Conservation (phyloP, 352 stramenopile species). For the Hyaloperonospora arabidopsidis region DNA sequence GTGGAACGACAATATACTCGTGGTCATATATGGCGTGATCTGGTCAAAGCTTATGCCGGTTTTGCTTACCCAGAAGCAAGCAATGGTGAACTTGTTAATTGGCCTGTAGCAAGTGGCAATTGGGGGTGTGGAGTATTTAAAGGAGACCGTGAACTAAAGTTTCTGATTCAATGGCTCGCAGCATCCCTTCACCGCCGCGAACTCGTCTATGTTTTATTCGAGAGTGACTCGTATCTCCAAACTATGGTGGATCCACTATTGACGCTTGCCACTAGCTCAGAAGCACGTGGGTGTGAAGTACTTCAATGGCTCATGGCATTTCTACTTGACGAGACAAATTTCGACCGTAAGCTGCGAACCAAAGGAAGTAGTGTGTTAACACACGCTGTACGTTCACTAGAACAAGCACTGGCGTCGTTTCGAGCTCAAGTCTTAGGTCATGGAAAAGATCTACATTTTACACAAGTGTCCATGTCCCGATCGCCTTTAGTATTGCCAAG, state of each 20-base stretch:
- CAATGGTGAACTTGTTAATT: constrained; percentile 12
- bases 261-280: constrained; percentile 10
- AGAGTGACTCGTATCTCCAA: constrained; percentile 35
- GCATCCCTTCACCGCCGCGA: constrained; percentile 42
- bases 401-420: constrained; percentile 10
- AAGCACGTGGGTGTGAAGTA: constrained; percentile 22
- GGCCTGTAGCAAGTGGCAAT: constrained; percentile 66
- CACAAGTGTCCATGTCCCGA: too few species aligned
- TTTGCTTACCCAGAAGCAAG: constrained; percentile 40
- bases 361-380: constrained; percentile 16
- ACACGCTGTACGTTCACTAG: constrained; percentile 17
- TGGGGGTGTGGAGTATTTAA: constrained; percentile 78
- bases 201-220: constrained; percentile 59
- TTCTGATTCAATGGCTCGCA: constrained; percentile 76
- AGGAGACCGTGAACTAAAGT: constrained; percentile 69
- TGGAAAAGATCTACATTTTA: background rate
- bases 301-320: constrained; percentile 25
- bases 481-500: too few species aligned
- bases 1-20: constrained; percentile 42
- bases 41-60: constrained; percentile 59
- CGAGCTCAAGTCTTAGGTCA: constrained; percentile 3
- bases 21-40: constrained; percentile 46
- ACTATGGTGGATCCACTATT: constrained; percentile 33
- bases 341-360: background rate
- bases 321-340: constrained; percentile 21